Base-by-base conservation (phyloP, 1,284 basidiomycete species). In the Rhodotorula sp. region DNA sequence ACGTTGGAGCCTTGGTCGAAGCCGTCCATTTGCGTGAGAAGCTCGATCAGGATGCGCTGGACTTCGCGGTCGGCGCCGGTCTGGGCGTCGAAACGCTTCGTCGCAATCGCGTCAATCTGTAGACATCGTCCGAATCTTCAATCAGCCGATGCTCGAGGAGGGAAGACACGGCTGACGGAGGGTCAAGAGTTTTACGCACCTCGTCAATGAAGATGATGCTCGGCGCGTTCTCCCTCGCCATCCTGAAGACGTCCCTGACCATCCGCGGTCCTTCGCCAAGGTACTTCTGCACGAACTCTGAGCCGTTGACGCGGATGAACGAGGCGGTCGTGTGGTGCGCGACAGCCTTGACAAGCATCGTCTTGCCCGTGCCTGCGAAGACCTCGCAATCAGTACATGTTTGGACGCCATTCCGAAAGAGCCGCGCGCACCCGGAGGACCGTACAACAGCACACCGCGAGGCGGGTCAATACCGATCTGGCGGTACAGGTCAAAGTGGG, bases 391-490 rank as follows among this genome's bases (percentile, higher is more conserved):
- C 19, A 20, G 15, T 44, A 7, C 36, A 47, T 59, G 30, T 49
- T 15, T 4, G 56, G 17, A 30, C 6, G 10, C 46, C 2, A 30
- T 19, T 22, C 19, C 30, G 53, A 34, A 20, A 46, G n/a, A 15
- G 30, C 19, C 39, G 8, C 34, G 78, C 85, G 61, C 76, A 90
- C 91, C 91, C 78, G 93, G 93, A 57, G 94, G 94, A 8, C 94
- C 94, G 79, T 95, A 95, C 27, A 97, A 85, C 70, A 97, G 82
- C 6, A 95, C 93, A 82, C 94, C 94, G 53, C 93, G 87, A 57
- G 94, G 96, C 32, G 96, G 96, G 83, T 99, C 96, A 76, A 99
- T 99, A 78, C 96, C 96, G 79, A 99, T 99, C 84, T 99, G 98
- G 83, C 92, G 91, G 85, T 99, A 99, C 53, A 99, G 83, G 80